phyloP scores from a whole-genome alignment of 805 yeast species.

The Nakazawaea pomicola region DNA sequence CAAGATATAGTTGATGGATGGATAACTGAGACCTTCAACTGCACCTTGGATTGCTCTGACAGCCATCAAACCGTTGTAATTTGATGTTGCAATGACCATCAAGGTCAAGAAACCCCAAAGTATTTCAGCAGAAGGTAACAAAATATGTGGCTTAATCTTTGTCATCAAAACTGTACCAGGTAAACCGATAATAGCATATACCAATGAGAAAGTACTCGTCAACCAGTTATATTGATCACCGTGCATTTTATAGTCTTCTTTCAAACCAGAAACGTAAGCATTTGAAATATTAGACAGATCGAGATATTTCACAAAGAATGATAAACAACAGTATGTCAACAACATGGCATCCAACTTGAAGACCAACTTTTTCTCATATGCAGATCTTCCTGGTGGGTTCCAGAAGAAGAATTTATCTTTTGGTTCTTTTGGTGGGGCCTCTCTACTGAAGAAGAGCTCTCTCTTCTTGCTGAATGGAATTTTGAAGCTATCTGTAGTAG shows the following conservation, averaged over 20 bases:
- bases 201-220: constrained; percentile 20
- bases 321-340: constrained; percentile 34
- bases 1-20: constrained; percentile 54
- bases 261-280: constrained; percentile 68
- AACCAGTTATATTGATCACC: constrained; percentile 24
- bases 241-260: constrained; percentile 33
- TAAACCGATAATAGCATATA: constrained; percentile 15
- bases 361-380: constrained; percentile 8
- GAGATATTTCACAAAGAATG: constrained; percentile 49
- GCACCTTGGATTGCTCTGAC: constrained; percentile 60
- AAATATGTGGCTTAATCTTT: constrained; percentile 11
- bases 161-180: constrained; percentile 12
- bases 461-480: constrained; percentile 1
- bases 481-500: background rate
- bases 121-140: constrained; percentile 20
- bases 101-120: constrained; percentile 27
- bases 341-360: constrained; percentile 19
- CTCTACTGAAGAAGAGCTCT: background rate
- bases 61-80: constrained; percentile 47
- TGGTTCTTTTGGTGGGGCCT: background rate
- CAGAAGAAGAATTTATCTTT: background rate
- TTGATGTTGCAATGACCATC: constrained; percentile 20
- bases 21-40: constrained; percentile 60
- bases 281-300: constrained; percentile 51
- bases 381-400: constrained; percentile 8